phyloP scores from a whole-genome alignment of 306 rosid genomes.

The Purshia tridentata region DNA sequence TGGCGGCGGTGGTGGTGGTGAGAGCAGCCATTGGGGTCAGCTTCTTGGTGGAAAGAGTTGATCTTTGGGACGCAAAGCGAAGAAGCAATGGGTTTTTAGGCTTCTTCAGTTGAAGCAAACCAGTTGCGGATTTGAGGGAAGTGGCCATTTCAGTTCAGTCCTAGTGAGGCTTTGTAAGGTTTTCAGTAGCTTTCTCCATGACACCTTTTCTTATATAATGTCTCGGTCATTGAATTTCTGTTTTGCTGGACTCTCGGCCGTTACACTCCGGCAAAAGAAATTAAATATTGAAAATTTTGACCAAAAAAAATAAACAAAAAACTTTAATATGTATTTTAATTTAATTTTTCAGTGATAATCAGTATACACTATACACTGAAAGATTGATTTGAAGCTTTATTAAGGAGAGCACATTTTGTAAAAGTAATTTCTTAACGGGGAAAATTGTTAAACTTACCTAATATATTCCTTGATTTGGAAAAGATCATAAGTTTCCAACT shows the following conservation, averaged over 20 bases:
- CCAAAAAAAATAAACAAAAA: no score
- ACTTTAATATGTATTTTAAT: no score
- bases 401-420: background rate
- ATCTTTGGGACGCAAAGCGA: slow-evolving; percentile 28
- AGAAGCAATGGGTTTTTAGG: slow-evolving; percentile 31
- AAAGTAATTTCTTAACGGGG: background rate
- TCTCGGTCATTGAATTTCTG: background rate
- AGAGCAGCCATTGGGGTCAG: slow-evolving; percentile 58
- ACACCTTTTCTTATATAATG: background rate
- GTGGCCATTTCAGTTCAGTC: slow-evolving; percentile 39
- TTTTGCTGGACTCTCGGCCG: no score
- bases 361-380: no score
- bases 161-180: slow-evolving; percentile 12
- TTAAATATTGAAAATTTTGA: background rate
- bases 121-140: slow-evolving; percentile 44
- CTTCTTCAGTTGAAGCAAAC: slow-evolving; percentile 50
- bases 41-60: slow-evolving; percentile 35
- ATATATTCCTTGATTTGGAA: background rate
- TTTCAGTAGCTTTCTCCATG: background rate
- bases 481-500: background rate
- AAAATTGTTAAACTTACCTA: background rate
- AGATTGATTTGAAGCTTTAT: background rate
- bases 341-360: no score
- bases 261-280: no score
- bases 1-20: slow-evolving; percentile 46